phyloP scores from a whole-genome alignment of 345 rosid species.

The Raphanus raphanistrum region DNA sequence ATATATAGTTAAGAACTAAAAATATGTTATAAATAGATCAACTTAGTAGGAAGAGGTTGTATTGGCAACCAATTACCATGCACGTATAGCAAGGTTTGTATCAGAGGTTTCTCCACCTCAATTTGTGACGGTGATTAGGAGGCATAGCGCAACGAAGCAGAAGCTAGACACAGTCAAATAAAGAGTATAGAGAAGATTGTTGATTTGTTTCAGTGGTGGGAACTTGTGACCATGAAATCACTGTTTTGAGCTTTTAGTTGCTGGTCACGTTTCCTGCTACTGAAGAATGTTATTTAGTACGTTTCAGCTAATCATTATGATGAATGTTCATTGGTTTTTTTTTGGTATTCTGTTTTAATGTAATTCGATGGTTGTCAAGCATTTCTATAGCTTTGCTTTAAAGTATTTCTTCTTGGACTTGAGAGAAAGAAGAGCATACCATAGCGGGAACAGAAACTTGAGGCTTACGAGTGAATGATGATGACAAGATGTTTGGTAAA shows the following conservation, averaged over 20 bases:
- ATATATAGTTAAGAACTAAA: not conserved
- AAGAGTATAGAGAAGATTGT: not conserved
- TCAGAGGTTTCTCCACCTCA: slow-evolving; percentile 84
- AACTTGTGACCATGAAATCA: not conserved
- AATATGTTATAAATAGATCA: too few relatives aligned
- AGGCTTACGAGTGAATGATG: not conserved
- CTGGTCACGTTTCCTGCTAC: not conserved
- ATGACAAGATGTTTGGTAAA: not conserved
- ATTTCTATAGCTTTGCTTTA: not conserved
- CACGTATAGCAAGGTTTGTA: slow-evolving; percentile 61
- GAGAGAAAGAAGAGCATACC: not conserved
- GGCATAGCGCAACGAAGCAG: slow-evolving; percentile 19
- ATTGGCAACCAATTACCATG: not conserved
- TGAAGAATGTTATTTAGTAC: not conserved
- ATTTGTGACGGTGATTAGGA: slow-evolving; percentile 62
- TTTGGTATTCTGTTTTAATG: not conserved
- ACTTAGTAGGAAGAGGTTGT: not conserved
- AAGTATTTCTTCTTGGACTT: not conserved
- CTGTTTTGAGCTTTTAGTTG: not conserved
- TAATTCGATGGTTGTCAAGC: not conserved
- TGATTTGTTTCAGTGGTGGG: not conserved
- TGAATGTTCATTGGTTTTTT: too few relatives aligned
- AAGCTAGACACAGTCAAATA: not conserved
- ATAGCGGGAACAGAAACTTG: not conserved
- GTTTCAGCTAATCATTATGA: too few relatives aligned